A percentile compares a stretch with the other conserved stretches of the same genome.
Evolutionary conservation across 148 eudicot species (phyloP).

Genomic region (Rhododendron henanense): DNA sequence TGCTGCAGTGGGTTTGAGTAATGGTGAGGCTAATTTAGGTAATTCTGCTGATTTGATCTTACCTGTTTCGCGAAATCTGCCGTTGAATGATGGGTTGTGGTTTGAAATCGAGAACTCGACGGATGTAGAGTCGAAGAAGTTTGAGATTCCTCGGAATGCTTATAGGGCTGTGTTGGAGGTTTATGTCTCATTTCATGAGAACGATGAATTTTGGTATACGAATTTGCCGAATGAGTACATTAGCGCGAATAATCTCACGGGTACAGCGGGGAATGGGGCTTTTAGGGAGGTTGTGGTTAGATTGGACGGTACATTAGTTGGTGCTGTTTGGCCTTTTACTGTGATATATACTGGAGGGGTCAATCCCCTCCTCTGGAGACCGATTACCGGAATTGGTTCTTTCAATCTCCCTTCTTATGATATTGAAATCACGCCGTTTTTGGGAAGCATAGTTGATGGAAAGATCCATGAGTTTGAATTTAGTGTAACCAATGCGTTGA

Average conservation of each 20-base stretch:
- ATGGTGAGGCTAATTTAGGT: neutral
- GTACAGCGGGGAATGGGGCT: conserved; percentile 61
- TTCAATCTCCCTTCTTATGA: conserved; percentile 84
- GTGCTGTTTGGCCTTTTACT: conserved; percentile 85
- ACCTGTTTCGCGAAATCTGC: conserved; percentile 70
- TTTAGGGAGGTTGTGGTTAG: conserved; percentile 81
- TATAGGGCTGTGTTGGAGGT: conserved; percentile 85
- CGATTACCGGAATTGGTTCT: conserved; percentile 76
- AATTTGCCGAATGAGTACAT: conserved; percentile 71
- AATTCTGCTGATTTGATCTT: conserved; percentile 62
- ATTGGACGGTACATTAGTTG: conserved; percentile 57
- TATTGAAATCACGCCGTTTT: conserved; percentile 76
- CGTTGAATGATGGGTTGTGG: conserved; percentile 88
- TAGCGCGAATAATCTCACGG: conserved; percentile 46
- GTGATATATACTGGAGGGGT: conserved; percentile 85
- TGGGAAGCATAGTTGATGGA: conserved; percentile 77
- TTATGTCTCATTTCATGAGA: conserved; percentile 82
- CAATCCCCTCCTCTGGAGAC: conserved; percentile 90
- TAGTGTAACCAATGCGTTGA: conserved; percentile 70
- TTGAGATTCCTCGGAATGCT: conserved; percentile 59
- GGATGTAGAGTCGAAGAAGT: conserved; percentile 36
- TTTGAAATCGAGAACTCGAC: conserved; percentile 62
- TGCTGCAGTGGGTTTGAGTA: neutral
- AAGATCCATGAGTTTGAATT: conserved; percentile 52
- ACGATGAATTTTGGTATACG: conserved; percentile 80